These are phyloP conservation scores for Aspergillus sp. DNA, from an alignment of 2,329 filamentous ascomycete species.

Conservation along the genomic window DNA sequence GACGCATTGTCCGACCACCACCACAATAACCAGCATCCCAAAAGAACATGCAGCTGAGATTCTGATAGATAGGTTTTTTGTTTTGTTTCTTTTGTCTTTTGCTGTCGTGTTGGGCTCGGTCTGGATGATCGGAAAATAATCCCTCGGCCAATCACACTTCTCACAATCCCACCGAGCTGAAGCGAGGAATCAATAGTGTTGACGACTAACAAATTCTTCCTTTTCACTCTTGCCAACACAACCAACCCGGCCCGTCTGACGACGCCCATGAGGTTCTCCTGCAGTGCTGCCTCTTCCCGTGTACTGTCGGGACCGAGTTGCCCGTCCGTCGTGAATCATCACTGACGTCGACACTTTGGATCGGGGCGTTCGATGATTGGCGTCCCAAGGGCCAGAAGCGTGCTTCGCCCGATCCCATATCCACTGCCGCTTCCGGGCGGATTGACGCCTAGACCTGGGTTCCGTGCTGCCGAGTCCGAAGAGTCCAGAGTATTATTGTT, in stretches of 20 bases:
- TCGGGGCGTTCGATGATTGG: conserved; percentile 3
- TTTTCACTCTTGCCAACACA: too few relatives aligned
- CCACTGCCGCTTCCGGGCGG: conserved; percentile 19
- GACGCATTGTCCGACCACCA: too few relatives aligned
- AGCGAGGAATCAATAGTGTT: not conserved
- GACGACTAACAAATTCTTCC: not conserved
- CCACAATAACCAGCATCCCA: too few relatives aligned
- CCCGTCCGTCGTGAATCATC: not conserved
- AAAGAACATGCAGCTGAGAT: not conserved
- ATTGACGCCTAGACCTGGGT: conserved; percentile 20
- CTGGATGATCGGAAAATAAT: not conserved
- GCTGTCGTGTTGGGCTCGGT: not conserved
- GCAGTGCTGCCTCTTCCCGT: too few relatives aligned
- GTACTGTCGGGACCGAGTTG: too few relatives aligned
- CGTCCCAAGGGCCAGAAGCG: conserved; percentile 4
- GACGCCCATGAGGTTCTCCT: too few relatives aligned
- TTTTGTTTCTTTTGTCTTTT: not conserved
- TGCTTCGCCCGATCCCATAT: conserved; percentile 17
- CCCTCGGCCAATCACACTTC: not conserved
- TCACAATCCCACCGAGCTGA: not conserved
- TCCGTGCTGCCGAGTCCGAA: conserved; percentile 18
- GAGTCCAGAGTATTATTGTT: not conserved
- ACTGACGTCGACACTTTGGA: conserved; percentile 13
- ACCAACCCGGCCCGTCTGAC: too few relatives aligned
- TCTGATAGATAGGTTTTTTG: not conserved